phyloP scores from a whole-genome alignment of 2,329 filamentous ascomycete species.

The Colletotrichum limetticola region DNA sequence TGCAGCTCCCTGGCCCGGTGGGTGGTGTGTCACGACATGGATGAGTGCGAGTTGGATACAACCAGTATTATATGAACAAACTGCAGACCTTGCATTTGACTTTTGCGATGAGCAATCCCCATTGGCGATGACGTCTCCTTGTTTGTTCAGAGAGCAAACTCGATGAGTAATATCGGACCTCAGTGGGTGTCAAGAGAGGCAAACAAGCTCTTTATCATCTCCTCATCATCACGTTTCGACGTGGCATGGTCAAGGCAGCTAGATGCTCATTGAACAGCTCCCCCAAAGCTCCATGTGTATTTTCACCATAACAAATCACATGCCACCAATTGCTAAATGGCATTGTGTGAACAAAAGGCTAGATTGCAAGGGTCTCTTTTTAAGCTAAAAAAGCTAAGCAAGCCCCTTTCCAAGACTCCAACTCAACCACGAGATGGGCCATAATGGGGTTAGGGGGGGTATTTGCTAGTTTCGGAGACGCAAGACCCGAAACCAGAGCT shows the following conservation, averaged over 20 bases:
- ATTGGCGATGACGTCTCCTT: background rate
- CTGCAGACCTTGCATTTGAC: background rate
- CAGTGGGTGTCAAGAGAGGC: too few relatives aligned
- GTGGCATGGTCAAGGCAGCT: background rate
- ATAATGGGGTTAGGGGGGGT: conserved; percentile 8
- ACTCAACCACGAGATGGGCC: background rate
- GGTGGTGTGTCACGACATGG: background rate
- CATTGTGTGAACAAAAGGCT: background rate
- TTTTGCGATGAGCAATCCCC: background rate
- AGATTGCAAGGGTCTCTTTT: background rate
- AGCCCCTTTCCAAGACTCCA: background rate
- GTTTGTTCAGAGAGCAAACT: background rate
- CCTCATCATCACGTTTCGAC: background rate
- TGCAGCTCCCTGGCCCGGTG: background rate
- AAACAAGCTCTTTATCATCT: background rate
- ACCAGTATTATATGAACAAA: too few relatives aligned
- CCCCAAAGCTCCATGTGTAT: background rate
- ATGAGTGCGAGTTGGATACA: background rate
- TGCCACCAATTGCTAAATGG: background rate
- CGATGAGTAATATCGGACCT: background rate
- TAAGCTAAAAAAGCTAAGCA: background rate
- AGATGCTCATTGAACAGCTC: background rate
- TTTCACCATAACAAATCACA: background rate
- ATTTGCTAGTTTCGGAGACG: conserved; percentile 29
- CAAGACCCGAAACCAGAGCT: conserved; percentile 31